Evolutionary conservation across 106 monocot genomes (phyloP).

Genomic region (Dendrobium nobile): DNA sequence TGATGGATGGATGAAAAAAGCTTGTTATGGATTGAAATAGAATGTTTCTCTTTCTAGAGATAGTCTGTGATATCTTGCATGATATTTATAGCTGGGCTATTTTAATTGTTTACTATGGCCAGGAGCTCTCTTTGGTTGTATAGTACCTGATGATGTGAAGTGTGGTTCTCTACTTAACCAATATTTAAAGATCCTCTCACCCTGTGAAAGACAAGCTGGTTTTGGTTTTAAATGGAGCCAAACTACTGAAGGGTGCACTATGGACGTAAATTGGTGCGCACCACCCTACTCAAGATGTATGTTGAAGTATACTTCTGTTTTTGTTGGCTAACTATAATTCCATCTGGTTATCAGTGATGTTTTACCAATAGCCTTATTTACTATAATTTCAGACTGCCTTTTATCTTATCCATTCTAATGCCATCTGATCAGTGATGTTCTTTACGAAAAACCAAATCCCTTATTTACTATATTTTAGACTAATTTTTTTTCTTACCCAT

Average conservation of each 20-base stretch:
- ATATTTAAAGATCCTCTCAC: conserved; percentile 62
- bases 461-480: background rate
- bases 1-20: background rate
- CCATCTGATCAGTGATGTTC: background rate
- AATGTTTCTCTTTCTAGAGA: background rate
- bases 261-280: conserved; percentile 66
- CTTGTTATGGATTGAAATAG: background rate
- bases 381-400: background rate
- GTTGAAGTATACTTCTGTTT: conserved; percentile 8
- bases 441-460: background rate
- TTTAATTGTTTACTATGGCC: conserved; percentile 11
- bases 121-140: conserved; percentile 77
- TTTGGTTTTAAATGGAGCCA: conserved; percentile 37
- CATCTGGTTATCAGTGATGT: background rate
- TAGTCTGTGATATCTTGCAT: background rate
- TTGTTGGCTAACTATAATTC: background rate
- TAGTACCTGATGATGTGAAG: conserved; percentile 60
- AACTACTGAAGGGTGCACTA: conserved; percentile 49
- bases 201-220: conserved; percentile 44
- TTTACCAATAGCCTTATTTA: background rate
- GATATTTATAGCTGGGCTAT: background rate
- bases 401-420: background rate
- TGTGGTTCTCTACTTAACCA: conserved; percentile 39
- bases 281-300: conserved; percentile 95
- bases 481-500: background rate